These are phyloP conservation scores for Luffa aegyptiaca DNA, from an alignment of 306 rosid genomes.

Conservation along the genomic window DNA sequence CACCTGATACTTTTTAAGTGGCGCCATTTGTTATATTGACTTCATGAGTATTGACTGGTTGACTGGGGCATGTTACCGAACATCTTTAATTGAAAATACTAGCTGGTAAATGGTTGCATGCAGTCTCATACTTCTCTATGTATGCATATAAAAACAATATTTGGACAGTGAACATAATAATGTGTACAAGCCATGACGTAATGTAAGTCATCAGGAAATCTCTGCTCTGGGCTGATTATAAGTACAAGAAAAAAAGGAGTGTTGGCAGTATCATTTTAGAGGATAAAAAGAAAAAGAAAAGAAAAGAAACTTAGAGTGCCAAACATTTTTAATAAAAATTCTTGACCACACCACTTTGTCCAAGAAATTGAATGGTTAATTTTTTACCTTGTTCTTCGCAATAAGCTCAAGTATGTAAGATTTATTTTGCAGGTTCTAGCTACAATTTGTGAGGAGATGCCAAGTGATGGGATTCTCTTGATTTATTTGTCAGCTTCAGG, in stretches of 20 bases:
- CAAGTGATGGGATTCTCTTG: constrained; percentile 77
- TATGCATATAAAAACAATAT: background rate
- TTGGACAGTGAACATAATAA: background rate
- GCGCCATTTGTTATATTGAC: background rate
- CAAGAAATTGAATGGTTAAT: background rate
- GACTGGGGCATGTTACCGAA: background rate
- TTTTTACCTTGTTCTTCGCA: constrained; percentile 2
- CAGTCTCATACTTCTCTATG: background rate
- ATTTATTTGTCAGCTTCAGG: constrained; percentile 94
- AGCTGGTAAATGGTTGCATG: background rate
- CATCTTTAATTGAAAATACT: background rate
- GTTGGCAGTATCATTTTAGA: background rate
- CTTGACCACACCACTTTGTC: background rate
- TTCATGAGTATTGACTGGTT: background rate
- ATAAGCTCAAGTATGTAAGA: constrained; percentile 5
- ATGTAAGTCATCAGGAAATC: background rate
- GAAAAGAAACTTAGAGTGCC: background rate
- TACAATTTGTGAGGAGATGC: constrained; percentile 95
- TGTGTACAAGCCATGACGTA: background rate
- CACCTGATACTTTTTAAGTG: background rate
- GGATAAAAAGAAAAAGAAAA: background rate
- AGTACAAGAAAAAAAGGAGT: background rate
- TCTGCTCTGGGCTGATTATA: background rate
- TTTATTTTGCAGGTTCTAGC: constrained; percentile 63
- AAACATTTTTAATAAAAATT: background rate